Evolutionary conservation across 768 basidiomycete species (phyloP), one percentile per base, ranked within the genome.

Genomic region (Tricholoma matsutake): DNA sequence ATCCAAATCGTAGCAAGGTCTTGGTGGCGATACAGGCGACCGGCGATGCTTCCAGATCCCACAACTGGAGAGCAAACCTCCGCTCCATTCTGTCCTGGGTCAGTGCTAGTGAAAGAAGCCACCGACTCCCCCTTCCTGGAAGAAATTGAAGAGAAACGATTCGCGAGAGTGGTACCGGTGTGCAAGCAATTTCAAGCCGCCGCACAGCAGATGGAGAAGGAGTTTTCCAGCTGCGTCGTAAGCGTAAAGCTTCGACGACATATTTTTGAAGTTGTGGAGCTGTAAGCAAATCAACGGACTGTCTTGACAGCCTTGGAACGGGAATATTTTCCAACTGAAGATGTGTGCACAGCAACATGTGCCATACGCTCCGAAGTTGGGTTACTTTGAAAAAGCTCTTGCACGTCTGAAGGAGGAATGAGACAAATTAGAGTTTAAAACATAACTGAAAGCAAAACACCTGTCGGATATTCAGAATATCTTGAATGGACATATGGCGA

Each of bases 151-250:
- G 69, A 18, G 77, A 76, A 3, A 82, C 68, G 52, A 81, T 71
- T 22, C 79, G 80, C 4, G 55, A 41, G 71, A 59, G 8, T 59
- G 54, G 49, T 67, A 53, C 18, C 59, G 54, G 49, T 67, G 54
- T n/a, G 71, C 61, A 11, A 58, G 53, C 60, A 62, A 77, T 64
- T 10, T 74, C 61, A 43, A 70, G 18, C 22, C 68, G 64, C 13
- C 68, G 68, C 32, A 67, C 68, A 2, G 72, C 65, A 7, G 61
- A 59, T 1, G 85, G 85, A 1, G 63, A 63, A 0, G 72, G 66
- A 0, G 79, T 75, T 0, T 70, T 75, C 88, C 88, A 89, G 61
- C 80, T 83, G 7, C 64, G 72, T 31, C 76, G 81, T 3, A 83
- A 74, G 2, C 68, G 64, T 29, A 85, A 64, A 2, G 84, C 79